Percentiles rank a stretch among this genome's conserved stretches.
These are phyloP conservation scores for Strigomonas culicis DNA, from an alignment of 208 protist species.

Conservation along the genomic window DNA sequence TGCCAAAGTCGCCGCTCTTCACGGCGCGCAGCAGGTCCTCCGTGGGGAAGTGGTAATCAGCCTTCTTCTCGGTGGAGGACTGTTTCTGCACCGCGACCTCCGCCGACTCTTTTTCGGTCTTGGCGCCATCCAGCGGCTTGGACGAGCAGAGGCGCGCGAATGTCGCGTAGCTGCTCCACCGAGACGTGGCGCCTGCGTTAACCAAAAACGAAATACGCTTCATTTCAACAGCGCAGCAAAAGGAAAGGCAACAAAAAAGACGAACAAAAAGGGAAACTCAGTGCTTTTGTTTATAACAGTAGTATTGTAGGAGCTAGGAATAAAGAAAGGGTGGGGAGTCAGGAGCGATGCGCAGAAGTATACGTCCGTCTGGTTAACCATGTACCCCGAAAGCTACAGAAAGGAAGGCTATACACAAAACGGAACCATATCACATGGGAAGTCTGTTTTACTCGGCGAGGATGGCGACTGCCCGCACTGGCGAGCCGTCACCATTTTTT, in stretches of 20 bases:
- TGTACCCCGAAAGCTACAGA: too few relatives aligned
- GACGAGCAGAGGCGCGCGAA: slow-evolving; percentile 3
- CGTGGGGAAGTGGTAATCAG: slow-evolving; percentile 36
- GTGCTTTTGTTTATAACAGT: too few relatives aligned
- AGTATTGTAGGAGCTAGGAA: neutral
- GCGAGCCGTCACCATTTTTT: slow-evolving; percentile 37
- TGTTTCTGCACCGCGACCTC: neutral
- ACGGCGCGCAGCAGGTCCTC: slow-evolving; percentile 58
- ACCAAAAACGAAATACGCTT: neutral
- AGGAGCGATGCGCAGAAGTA: neutral
- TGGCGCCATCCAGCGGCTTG: slow-evolving; percentile 9
- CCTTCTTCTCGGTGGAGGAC: neutral
- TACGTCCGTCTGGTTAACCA: too few relatives aligned
- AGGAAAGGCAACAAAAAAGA: neutral
- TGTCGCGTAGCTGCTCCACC: neutral
- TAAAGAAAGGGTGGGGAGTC: neutral
- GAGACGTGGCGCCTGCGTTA: neutral
- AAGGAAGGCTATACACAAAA: too few relatives aligned
- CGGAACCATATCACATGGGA: too few relatives aligned
- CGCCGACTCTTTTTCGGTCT: slow-evolving; percentile 3
- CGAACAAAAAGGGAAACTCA: too few relatives aligned
- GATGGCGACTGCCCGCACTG: slow-evolving; percentile 39
- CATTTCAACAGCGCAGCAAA: neutral
- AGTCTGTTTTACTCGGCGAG: slow-evolving; percentile 6
- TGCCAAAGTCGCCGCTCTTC: slow-evolving; percentile 55